phyloP scores from a whole-genome alignment of 371 early-diverging fungal species.

The Saksenaea vasiformis region DNA sequence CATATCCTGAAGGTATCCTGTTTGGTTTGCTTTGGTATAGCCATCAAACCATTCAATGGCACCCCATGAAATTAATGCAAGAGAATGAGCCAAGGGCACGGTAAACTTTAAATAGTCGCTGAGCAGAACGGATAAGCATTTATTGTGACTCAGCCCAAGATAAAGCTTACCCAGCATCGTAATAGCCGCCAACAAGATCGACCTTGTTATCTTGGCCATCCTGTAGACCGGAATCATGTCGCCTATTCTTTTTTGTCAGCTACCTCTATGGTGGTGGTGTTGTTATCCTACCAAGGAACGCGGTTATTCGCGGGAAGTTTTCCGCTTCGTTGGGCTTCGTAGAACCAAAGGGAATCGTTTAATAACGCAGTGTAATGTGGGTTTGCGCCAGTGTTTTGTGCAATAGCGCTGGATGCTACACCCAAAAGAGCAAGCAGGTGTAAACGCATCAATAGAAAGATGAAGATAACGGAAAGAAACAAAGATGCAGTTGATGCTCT shows the following conservation, averaged over 20 bases:
- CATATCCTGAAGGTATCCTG: conserved; percentile 46
- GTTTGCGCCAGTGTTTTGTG: conserved; percentile 4
- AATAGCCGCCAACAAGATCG: conserved; percentile 50
- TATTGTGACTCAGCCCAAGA: background rate
- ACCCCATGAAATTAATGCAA: conserved; percentile 60
- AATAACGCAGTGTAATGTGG: conserved; percentile 16
- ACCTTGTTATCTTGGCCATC: conserved; percentile 50
- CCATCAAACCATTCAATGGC: conserved; percentile 60
- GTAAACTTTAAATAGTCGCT: conserved; percentile 69
- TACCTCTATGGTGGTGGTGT: background rate
- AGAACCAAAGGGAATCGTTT: conserved; percentile 41
- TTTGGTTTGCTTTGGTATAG: conserved; percentile 55
- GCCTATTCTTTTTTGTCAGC: conserved; percentile 24
- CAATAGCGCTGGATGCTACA: background rate
- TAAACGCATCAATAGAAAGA: background rate
- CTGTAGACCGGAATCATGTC: conserved; percentile 48
- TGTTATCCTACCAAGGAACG: conserved; percentile 30
- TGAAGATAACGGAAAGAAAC: background rate
- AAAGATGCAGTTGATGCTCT: background rate
- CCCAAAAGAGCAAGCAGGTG: background rate
- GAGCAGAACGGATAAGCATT: background rate
- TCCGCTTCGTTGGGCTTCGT: conserved; percentile 53
- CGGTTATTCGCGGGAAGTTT: conserved; percentile 43
- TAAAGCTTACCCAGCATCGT: conserved; percentile 35
- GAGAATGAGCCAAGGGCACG: conserved; percentile 56